Conservation (phyloP, 768 basidiomycete species). For the Solioccasus polychromus region DNA sequence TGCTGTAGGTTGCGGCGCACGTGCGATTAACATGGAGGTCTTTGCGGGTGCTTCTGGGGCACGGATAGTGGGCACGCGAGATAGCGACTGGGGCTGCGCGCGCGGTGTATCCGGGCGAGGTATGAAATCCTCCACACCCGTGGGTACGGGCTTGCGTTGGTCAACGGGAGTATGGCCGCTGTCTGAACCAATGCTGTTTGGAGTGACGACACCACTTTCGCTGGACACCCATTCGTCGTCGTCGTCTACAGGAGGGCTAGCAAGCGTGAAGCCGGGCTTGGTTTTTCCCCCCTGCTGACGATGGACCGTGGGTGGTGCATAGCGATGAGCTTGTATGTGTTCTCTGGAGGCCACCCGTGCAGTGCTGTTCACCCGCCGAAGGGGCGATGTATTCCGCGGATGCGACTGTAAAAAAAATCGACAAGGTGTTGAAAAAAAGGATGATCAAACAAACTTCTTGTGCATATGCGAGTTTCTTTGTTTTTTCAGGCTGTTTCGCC, state of each 20-base stretch:
- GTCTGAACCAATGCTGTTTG: conserved; percentile 48
- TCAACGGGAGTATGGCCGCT: conserved; percentile 35
- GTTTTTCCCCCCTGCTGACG: conserved; percentile 34
- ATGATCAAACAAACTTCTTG: conserved; percentile 43
- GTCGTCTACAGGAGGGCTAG: conserved; percentile 46
- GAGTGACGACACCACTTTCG: conserved; percentile 73
- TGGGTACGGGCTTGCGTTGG: conserved; percentile 14
- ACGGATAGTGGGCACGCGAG: conserved; percentile 33
- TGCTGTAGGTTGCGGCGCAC: conserved; percentile 11
- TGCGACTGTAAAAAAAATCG: conserved; percentile 13
- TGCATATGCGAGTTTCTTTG: conserved; percentile 43
- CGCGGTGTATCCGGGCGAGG: conserved; percentile 31
- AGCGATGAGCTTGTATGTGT: conserved; percentile 35
- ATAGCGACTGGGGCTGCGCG: conserved; percentile 30
- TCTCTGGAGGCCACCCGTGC: conserved; percentile 29
- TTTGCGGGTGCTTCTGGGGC: conserved; percentile 24
- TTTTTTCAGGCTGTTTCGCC: conserved; percentile 47
- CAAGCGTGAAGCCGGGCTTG: conserved; percentile 58
- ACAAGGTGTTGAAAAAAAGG: conserved; percentile 13
- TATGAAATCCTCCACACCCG: conserved; percentile 16
- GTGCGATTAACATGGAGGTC: conserved; percentile 14
- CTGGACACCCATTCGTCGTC: conserved; percentile 80
- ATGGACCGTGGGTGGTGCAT: conserved; percentile 25
- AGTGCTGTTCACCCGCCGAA: conserved; percentile 26
- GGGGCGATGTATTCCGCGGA: conserved; percentile 26